Percentiles rank a stretch among this genome's conserved stretches.
Conservation (phyloP, 2,329 filamentous ascomycete species). For the Colletotrichum orbiculare region DNA sequence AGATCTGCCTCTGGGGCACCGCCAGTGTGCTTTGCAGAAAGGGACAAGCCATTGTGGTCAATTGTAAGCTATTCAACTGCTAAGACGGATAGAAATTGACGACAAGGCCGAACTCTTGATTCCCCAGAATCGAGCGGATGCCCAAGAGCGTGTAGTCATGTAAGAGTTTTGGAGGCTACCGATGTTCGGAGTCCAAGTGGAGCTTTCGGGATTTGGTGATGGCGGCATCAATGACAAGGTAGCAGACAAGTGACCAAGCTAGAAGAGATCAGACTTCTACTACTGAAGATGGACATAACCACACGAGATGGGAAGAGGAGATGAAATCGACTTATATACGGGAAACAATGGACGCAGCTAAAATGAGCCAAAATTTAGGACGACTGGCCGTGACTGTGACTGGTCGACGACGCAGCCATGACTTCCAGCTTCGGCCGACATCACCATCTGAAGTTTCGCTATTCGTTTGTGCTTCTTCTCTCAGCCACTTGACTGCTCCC, state of each 20-base stretch:
- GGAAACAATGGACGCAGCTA: background rate
- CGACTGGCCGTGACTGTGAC: background rate
- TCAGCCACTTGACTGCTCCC: constrained; percentile 13
- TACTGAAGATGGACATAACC: constrained; percentile 9
- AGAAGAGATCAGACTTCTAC: constrained; percentile 10
- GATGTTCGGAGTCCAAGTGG: constrained; percentile 10
- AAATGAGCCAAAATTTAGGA: constrained; percentile 15
- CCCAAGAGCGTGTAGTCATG: background rate
- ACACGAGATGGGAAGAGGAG: constrained; percentile 15
- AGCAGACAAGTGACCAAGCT: constrained; percentile 26
- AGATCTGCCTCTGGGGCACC: constrained; percentile 26
- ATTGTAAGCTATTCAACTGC: background rate
- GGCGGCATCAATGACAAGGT: constrained; percentile 11
- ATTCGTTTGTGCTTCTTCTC: background rate
- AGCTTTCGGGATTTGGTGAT: constrained; percentile 26
- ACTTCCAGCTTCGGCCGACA: constrained; percentile 23
- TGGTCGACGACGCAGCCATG: background rate
- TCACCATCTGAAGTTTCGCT: constrained; percentile 33
- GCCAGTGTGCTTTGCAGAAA: constrained; percentile 30
- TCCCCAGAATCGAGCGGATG: background rate
- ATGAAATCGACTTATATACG: constrained; percentile 26
- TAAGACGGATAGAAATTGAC: constrained; percentile 2
- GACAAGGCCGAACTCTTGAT: constrained; percentile 1
- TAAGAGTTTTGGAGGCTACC: no score
- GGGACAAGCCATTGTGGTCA: constrained; percentile 27